A percentile compares a stretch with the other conserved stretches of the same genome.
Evolutionary conservation across 2,329 filamentous ascomycete genomes (phyloP).

Genomic region (Penicillium frequentans): DNA sequence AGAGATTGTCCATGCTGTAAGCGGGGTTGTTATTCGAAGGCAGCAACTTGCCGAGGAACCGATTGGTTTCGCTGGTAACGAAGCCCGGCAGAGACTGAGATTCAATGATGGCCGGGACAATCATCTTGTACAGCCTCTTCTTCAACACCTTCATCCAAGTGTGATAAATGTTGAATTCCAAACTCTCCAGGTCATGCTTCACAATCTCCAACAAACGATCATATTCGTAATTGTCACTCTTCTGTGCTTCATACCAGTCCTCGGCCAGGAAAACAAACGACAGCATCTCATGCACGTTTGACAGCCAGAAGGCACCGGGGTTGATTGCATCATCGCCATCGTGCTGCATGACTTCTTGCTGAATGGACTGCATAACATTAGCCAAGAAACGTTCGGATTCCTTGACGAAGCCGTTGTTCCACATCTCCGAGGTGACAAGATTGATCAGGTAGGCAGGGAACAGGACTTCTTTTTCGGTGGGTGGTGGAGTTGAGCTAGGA

Average conservation of each 20-base stretch:
- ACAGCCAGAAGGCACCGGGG: constrained; percentile 96
- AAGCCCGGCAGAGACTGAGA: constrained; percentile 97
- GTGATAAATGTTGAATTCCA: constrained; percentile 99
- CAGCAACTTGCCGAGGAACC: constrained; percentile 95
- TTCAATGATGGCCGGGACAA: constrained; percentile 98
- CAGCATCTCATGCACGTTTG: constrained; percentile 99
- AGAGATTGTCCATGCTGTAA: constrained; percentile 99
- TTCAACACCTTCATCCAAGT: constrained; percentile 99
- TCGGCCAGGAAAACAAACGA: constrained; percentile 99
- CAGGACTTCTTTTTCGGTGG: constrained; percentile 96
- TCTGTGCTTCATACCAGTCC: constrained; percentile 99
- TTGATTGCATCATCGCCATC: constrained; percentile 97
- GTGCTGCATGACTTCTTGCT: constrained; percentile 99
- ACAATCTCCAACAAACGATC: constrained; percentile 96
- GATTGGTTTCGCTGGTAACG: constrained; percentile 96
- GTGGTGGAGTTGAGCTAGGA: constrained; percentile 80
- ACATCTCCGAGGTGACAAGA: constrained; percentile 98
- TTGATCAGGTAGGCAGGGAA: constrained; percentile 99
- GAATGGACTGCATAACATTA: constrained; percentile 99
- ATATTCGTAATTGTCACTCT: constrained; percentile 99
- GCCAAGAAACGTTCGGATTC: constrained; percentile 98
- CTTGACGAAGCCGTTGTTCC: constrained; percentile 99
- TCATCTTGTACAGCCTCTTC: constrained; percentile 99
- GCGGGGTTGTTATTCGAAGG: constrained; percentile 86
- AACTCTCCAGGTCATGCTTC: constrained; percentile 95